Evolutionary conservation across 345 rosid genomes (phyloP).

Genomic region (Salix exigua): DNA sequence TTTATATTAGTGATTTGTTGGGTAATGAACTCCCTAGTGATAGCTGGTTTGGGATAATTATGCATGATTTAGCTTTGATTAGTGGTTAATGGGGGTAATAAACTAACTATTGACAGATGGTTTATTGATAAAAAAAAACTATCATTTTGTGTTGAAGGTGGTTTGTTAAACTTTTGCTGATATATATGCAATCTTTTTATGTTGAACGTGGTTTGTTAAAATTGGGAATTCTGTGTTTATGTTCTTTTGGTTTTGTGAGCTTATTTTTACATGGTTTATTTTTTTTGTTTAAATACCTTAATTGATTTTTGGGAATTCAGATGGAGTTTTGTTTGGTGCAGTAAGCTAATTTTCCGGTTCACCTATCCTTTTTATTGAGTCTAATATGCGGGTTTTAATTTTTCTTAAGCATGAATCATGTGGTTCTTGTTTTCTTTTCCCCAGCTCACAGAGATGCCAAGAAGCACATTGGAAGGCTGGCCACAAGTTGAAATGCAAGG

Average conservation of each 20-base stretch:
- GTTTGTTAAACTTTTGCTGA: background rate
- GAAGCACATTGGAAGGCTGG: conserved; percentile 57
- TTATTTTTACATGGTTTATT: background rate
- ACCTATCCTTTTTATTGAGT: background rate
- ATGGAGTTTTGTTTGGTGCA: background rate
- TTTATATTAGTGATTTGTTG: background rate
- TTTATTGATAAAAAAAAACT: background rate
- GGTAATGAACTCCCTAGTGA: background rate
- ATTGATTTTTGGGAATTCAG: background rate
- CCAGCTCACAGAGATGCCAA: conserved; percentile 72
- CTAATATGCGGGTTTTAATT: background rate
- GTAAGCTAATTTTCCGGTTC: background rate
- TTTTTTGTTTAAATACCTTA: background rate
- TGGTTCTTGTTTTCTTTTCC: conserved; percentile 8
- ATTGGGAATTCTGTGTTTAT: background rate
- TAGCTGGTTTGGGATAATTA: background rate
- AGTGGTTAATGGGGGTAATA: background rate
- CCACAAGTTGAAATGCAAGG: conserved; percentile 63
- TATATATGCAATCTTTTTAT: background rate
- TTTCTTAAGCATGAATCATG: background rate
- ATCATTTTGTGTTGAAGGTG: background rate
- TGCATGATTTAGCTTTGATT: background rate
- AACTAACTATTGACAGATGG: background rate
- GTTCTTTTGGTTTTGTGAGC: background rate
- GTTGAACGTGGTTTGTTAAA: background rate